Conservation (phyloP, 768 basidiomycete genomes). For the Lactarius evosmus region DNA sequence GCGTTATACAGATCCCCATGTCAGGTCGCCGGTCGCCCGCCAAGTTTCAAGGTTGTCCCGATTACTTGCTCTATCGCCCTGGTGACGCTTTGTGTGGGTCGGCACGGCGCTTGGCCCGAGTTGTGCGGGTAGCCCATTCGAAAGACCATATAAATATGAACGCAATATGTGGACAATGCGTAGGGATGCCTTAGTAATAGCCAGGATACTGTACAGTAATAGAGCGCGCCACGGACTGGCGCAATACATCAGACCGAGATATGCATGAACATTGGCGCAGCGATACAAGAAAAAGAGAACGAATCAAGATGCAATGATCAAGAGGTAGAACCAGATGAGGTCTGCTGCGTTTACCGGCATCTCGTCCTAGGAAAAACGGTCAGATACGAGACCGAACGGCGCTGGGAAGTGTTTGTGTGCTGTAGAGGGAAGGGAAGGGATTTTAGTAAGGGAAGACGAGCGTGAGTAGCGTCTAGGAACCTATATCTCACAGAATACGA, state of each 20-base stretch:
- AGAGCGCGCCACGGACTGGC: neutral
- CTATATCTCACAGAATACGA: too few species aligned
- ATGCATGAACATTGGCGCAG: slow-evolving; percentile 6
- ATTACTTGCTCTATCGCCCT: too few species aligned
- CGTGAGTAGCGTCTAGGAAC: slow-evolving; percentile 23
- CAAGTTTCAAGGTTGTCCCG: too few species aligned
- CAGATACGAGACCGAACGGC: slow-evolving; percentile 26
- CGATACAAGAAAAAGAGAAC: slow-evolving; percentile 11
- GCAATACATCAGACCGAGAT: slow-evolving; percentile 13
- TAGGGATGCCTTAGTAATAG: slow-evolving; percentile 6
- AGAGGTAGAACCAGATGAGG: slow-evolving; percentile 61
- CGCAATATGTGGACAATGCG: neutral
- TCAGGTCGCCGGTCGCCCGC: too few species aligned
- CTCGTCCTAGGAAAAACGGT: slow-evolving; percentile 65
- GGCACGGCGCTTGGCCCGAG: too few species aligned
- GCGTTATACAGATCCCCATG: too few species aligned
- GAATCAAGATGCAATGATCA: neutral
- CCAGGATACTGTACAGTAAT: slow-evolving; percentile 23
- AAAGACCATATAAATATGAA: too few species aligned
- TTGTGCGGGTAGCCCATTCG: too few species aligned
- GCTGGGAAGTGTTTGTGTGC: slow-evolving; percentile 63
- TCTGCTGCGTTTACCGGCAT: slow-evolving; percentile 99
- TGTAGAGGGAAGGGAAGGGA: slow-evolving; percentile 67
- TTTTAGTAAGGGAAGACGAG: slow-evolving; percentile 1
- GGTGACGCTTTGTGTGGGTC: too few species aligned